Evolutionary conservation across 208 protist genomes (phyloP), one percentile per base, ranked within the genome.

Genomic region (Trypanosoma cruzi): DNA sequence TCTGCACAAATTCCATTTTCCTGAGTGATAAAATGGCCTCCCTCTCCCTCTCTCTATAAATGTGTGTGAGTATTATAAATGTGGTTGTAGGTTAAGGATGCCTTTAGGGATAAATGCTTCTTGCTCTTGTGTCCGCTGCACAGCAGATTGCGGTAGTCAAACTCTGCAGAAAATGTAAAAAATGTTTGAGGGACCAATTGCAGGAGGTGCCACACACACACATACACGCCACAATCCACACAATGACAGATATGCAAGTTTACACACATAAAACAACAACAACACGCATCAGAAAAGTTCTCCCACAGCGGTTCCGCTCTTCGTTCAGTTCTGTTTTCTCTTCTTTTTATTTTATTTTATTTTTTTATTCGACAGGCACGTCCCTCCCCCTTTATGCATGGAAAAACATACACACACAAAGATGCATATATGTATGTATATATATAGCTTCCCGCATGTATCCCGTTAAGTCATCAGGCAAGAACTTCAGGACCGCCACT

Each of bases 11-110:
- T 26, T 57, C 22, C 55, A 62, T 61, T 16, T 36, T 18, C 50
- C 31, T 72, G 53, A 7, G 20, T 8, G 31, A n/a, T 28, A 20
- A 56, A 56, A 20, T 28, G 24, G 24, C 13, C 11, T 56, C 11
- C 11, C 11, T 48, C 29, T 52, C 31, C 22, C 5, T 65, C 52
- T 56, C 24, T 65, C 37, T 29, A 49, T 49, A 49, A 32, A 36
- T 24, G 16, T 37, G 14, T 34, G 29, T 34, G 16, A 31, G 18
- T 16, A 32, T 16, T 53, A 40, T 40, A 46, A 48, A 10, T 67
- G 57, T 58, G 37, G 55, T 48, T 34, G 46, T 53, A 52, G 50
- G 61, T 69, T n/a, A n/a, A n/a, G n/a, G n/a, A n/a, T n/a, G n/a
- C n/a, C n/a, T n/a, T n/a, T n/a, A n/a, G n/a, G n/a, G n/a, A n/a